These are phyloP conservation scores for Aspergillus saccharolyticus DNA, from an alignment of 495 filamentous ascomycete species.

Conservation along the genomic window DNA sequence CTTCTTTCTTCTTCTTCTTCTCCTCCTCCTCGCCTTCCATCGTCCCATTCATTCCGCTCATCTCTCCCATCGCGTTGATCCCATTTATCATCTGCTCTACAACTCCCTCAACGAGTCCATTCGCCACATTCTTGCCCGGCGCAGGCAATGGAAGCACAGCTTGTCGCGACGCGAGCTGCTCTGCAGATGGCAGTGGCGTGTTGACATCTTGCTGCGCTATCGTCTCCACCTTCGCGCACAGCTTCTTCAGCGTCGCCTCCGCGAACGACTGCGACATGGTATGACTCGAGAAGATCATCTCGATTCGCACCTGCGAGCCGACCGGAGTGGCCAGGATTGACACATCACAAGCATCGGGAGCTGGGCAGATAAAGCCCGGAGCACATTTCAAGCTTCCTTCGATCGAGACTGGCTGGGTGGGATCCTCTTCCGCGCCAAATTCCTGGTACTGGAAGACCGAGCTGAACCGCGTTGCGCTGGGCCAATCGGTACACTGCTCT, in stretches of 20 bases:
- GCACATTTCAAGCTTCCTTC: constrained; percentile 7
- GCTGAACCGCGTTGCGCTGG: constrained; percentile 29
- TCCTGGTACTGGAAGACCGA: constrained; percentile 33
- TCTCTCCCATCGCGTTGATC: background rate
- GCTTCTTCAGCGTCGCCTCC: constrained; percentile 3
- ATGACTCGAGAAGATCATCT: constrained; percentile 16
- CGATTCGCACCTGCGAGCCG: constrained; percentile 8
- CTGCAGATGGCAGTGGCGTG: constrained; percentile 1
- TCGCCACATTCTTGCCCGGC: background rate
- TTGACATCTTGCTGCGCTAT: constrained; percentile 11
- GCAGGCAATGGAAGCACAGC: constrained; percentile 6
- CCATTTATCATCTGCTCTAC: constrained; percentile 4
- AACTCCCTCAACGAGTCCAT: background rate
- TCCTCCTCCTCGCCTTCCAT: background rate
- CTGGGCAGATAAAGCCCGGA: constrained; percentile 14
- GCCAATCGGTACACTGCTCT: constrained; percentile 46
- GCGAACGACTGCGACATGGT: constrained; percentile 10
- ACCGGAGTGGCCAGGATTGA: constrained; percentile 13
- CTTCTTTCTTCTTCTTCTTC: background rate
- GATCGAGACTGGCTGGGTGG: constrained; percentile 10
- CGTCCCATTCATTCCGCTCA: background rate
- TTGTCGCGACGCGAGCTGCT: background rate
- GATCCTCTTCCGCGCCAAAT: constrained; percentile 16
- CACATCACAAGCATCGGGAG: constrained; percentile 13
- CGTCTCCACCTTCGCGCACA: constrained; percentile 8